Evolutionary conservation across 129 eudicot species (phyloP).

Genomic region (Pseudognaphalium luteoalbum): DNA sequence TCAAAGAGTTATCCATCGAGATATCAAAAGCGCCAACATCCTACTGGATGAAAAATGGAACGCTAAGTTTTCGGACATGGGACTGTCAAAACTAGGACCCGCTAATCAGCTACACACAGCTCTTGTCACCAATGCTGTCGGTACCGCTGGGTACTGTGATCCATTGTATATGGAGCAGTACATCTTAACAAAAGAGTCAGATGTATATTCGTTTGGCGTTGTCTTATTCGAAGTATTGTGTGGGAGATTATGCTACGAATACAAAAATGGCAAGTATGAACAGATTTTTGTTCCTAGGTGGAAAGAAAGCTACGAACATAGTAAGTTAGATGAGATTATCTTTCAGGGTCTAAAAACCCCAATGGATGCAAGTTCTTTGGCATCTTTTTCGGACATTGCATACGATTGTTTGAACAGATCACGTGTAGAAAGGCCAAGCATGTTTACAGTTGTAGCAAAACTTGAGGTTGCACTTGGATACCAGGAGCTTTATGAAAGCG

Average conservation of each 20-base stretch:
- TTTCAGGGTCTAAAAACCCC: not conserved
- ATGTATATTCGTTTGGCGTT: not conserved
- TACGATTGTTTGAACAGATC: not conserved
- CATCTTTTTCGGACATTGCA: not conserved
- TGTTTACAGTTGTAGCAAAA: not conserved
- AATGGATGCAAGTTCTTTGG: conserved; percentile 9
- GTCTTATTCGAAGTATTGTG: not conserved
- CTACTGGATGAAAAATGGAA: no score
- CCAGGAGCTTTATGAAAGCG: not conserved
- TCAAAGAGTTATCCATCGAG: no score
- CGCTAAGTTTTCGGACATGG: not conserved
- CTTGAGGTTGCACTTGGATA: conserved; percentile 9
- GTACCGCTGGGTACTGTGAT: not conserved
- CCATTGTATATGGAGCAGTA: not conserved
- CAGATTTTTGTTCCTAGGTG: not conserved
- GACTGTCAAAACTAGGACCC: not conserved
- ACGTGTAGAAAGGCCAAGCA: not conserved
- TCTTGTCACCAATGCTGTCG: not conserved
- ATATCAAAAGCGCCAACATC: no score
- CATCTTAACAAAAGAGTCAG: not conserved
- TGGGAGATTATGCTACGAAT: not conserved
- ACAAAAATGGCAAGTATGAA: not conserved
- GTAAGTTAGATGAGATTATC: not conserved
- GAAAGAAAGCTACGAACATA: not conserved
- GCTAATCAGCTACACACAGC: not conserved